Conservation (phyloP, 352 stramenopile species). For the Globisporangium spiculum region DNA sequence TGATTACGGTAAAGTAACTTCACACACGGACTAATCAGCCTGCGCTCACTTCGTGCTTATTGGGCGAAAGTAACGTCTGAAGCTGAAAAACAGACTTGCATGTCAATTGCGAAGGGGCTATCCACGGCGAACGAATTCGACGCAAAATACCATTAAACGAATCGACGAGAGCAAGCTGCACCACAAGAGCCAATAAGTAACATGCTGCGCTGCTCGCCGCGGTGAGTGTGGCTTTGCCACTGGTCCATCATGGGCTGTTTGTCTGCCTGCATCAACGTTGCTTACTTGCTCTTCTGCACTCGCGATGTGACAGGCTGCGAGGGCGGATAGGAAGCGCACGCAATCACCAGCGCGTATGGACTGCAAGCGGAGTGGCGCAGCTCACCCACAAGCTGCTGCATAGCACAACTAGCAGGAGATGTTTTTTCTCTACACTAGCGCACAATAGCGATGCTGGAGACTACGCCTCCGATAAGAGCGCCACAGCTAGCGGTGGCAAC, state of each 20-base stretch:
- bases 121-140: background rate
- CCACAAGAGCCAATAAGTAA: background rate
- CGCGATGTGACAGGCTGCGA: background rate
- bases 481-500: background rate
- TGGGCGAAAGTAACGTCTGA: too few relatives aligned
- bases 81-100: too few relatives aligned
- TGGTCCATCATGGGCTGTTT: background rate
- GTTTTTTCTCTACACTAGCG: background rate
- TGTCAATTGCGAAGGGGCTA: too few relatives aligned
- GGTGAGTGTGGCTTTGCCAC: background rate
- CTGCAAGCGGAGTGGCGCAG: background rate
- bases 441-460: background rate
- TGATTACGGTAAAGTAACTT: too few relatives aligned
- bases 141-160: background rate
- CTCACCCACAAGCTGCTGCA: background rate
- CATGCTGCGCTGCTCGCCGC: background rate
- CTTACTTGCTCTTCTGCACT: background rate
- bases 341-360: background rate
- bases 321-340: background rate
- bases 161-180: background rate
- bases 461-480: background rate
- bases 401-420: background rate
- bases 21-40: too few relatives aligned
- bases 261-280: background rate
- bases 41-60: too few relatives aligned